phyloP scores from a whole-genome alignment of 495 filamentous ascomycete species.

The Penicillium lividum region DNA sequence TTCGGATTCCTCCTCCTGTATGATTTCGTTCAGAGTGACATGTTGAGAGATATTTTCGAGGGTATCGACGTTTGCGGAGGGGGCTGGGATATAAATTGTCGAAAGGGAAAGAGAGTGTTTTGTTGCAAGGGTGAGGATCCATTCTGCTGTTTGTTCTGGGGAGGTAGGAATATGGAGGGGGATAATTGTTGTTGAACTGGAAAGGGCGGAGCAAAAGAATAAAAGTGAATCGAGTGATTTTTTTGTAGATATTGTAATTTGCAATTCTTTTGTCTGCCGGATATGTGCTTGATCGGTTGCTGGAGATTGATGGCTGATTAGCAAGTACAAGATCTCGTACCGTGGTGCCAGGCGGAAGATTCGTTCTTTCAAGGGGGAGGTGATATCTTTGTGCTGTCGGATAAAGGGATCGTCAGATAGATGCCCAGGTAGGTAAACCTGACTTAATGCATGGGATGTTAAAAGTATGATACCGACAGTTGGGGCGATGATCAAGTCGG shows the following conservation, averaged over 20 bases:
- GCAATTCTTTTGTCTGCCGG: neutral
- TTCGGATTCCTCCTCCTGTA: conserved; percentile 6
- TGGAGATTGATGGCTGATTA: conserved; percentile 46
- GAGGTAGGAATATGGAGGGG: neutral
- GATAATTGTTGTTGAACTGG: neutral
- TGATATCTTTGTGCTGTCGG: conserved; percentile 13
- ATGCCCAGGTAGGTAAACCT: conserved; percentile 66
- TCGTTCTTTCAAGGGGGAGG: conserved; percentile 55
- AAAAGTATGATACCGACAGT: conserved; percentile 68
- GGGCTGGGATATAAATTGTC: neutral
- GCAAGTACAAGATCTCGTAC: conserved; percentile 71
- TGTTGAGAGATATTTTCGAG: neutral
- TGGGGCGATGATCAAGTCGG: conserved; percentile 75
- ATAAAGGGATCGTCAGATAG: conserved; percentile 11
- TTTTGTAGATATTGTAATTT: conserved; percentile 46
- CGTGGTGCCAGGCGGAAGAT: conserved; percentile 55
- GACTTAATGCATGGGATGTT: conserved; percentile 72
- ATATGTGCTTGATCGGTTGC: neutral
- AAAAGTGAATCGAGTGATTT: neutral
- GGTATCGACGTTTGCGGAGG: neutral
- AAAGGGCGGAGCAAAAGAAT: neutral
- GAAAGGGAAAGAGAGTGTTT: neutral
- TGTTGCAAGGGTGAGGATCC: neutral
- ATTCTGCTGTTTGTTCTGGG: neutral
- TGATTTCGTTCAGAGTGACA: neutral